phyloP scores from a whole-genome alignment of 148 eudicot genomes.

The Rhododendron molle region DNA sequence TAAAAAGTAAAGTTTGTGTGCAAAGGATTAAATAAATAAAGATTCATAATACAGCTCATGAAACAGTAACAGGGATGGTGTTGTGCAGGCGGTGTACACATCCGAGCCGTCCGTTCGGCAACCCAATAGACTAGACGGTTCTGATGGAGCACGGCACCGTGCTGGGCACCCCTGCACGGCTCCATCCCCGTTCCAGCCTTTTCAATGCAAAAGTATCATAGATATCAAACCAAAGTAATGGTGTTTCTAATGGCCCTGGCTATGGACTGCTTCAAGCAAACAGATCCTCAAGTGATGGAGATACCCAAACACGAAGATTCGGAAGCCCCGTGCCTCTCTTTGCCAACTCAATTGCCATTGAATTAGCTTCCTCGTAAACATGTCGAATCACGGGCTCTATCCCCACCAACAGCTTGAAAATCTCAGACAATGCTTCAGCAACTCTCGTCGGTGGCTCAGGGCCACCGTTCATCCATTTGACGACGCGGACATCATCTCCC shows the following conservation, averaged over 20 bases:
- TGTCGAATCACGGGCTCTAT: background rate
- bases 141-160: too few relatives aligned
- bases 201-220: background rate
- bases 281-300: background rate
- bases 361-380: conserved; percentile 4
- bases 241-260: background rate
- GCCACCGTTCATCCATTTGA: background rate
- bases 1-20: background rate
- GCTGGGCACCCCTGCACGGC: too few relatives aligned
- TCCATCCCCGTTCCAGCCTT: background rate
- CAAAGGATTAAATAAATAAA: too few relatives aligned
- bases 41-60: too few relatives aligned
- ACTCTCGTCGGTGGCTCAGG: background rate
- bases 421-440: background rate
- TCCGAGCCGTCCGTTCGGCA: too few relatives aligned
- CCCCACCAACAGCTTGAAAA: background rate
- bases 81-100: too few relatives aligned
- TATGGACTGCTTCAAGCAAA: background rate
- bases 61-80: too few relatives aligned
- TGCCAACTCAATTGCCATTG: background rate
- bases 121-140: too few relatives aligned
- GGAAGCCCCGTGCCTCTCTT: background rate
- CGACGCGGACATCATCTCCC: background rate
- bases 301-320: background rate
- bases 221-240: background rate